These are phyloP conservation scores for Mucor irregularis DNA, from an alignment of 371 early-diverging fungal genomes.

Conservation along the genomic window DNA sequence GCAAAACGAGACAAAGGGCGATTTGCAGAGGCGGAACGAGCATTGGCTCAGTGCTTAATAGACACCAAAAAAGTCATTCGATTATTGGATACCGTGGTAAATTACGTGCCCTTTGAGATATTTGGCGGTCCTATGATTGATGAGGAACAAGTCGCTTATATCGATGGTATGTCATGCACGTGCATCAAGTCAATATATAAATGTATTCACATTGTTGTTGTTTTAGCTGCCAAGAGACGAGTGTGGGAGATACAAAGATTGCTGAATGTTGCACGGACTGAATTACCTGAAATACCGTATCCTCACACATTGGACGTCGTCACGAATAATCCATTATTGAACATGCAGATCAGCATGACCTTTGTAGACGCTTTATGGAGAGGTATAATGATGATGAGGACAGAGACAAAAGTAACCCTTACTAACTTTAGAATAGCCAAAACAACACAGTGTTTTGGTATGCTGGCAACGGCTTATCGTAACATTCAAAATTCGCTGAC, in stretches of 20 bases:
- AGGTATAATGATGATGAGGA: constrained; percentile 17
- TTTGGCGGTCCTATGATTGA: constrained; percentile 42
- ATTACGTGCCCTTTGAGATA: constrained; percentile 42
- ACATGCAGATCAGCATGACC: constrained; percentile 24
- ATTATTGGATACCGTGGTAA: constrained; percentile 25
- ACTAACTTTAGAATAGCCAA: constrained; percentile 4
- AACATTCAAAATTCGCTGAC: constrained; percentile 21
- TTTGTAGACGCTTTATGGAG: constrained; percentile 43
- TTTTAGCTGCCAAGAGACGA: constrained; percentile 20
- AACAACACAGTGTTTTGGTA: constrained; percentile 23
- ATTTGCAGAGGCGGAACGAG: constrained; percentile 32
- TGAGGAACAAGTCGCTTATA: constrained; percentile 30
- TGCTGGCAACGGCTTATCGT: constrained; percentile 13
- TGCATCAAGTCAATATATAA: neutral
- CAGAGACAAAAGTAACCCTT: neutral
- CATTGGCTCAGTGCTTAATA: constrained; percentile 22
- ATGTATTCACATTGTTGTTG: neutral
- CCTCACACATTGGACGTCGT: constrained; percentile 41
- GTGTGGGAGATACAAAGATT: constrained; percentile 35
- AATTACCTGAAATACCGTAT: constrained; percentile 45
- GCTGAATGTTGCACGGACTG: constrained; percentile 34
- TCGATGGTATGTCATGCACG: constrained; percentile 29
- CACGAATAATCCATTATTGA: constrained; percentile 34
- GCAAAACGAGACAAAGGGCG: constrained; percentile 36
- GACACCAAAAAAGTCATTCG: constrained; percentile 24